These are phyloP conservation scores for Amphichorda felina DNA, from an alignment of 2,329 filamentous ascomycete genomes.

Conservation along the genomic window DNA sequence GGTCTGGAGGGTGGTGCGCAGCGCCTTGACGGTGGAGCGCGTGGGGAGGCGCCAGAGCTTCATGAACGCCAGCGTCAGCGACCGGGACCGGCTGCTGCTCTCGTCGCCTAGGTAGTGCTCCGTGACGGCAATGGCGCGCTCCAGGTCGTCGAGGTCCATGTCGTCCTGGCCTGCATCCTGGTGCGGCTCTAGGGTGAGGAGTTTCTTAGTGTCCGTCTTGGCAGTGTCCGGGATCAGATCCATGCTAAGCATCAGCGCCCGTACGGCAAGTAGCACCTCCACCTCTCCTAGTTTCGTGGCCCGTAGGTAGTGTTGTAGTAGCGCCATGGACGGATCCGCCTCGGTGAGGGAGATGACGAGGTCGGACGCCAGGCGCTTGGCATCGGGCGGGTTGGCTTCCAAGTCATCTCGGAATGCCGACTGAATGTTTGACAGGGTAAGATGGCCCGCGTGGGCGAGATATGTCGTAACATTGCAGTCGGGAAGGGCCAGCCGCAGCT, in stretches of 20 bases:
- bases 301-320: constrained; percentile 54
- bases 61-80: constrained; percentile 55
- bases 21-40: constrained; percentile 44
- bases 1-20: constrained; percentile 51
- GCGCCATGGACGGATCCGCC: constrained; percentile 55
- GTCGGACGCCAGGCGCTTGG: constrained; percentile 41
- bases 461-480: constrained; percentile 46
- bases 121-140: constrained; percentile 55
- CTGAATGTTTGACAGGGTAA: constrained; percentile 46
- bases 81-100: constrained; percentile 47
- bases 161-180: constrained; percentile 9
- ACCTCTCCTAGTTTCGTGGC: constrained; percentile 52
- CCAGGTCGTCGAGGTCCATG: constrained; percentile 47
- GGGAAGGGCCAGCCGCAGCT: constrained; percentile 26
- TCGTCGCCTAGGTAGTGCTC: constrained; percentile 56
- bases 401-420: constrained; percentile 41
- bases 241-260: constrained; percentile 56
- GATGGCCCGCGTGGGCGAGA: constrained; percentile 46
- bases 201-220: constrained; percentile 17
- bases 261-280: constrained; percentile 56
- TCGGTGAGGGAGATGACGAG: constrained; percentile 50
- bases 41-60: constrained; percentile 57
- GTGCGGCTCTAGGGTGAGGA: constrained; percentile 13
- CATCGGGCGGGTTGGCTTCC: constrained; percentile 27
- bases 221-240: constrained; percentile 38